These are phyloP conservation scores for Botryotinia globosa DNA, from an alignment of 2,329 filamentous ascomycete species.

Conservation along the genomic window DNA sequence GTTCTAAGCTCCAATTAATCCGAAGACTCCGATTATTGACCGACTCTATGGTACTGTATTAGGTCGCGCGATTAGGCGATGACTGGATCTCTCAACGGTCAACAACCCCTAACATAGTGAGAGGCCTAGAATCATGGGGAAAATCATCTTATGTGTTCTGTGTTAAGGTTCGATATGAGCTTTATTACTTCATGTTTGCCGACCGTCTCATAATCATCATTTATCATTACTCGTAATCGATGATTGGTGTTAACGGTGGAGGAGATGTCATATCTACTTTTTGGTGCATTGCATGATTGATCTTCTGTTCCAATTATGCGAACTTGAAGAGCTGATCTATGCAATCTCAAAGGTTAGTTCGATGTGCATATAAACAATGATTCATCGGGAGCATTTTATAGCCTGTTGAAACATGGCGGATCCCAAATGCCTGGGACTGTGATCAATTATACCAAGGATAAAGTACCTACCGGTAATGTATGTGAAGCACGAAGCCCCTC, in stretches of 20 bases:
- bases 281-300: not conserved
- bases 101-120: not conserved
- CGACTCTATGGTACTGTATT: not conserved
- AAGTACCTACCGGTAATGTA: not conserved
- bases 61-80: not conserved
- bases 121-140: not conserved
- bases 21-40: not conserved
- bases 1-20: too few species aligned
- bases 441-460: not conserved
- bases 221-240: not conserved
- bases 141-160: not conserved
- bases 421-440: not conserved
- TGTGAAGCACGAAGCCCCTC: not conserved
- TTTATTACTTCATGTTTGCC: not conserved
- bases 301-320: not conserved
- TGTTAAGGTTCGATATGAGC: not conserved
- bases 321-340: not conserved
- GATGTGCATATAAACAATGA: not conserved
- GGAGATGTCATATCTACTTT: not conserved
- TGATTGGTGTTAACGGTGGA: not conserved
- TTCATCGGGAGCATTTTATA: not conserved
- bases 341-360: not conserved
- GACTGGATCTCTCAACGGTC: not conserved
- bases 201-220: not conserved
- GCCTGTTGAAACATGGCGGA: not conserved